Evolutionary conservation across 2,329 filamentous ascomycete genomes (phyloP).

Genomic region (Pseudogymnoascus sp.): DNA sequence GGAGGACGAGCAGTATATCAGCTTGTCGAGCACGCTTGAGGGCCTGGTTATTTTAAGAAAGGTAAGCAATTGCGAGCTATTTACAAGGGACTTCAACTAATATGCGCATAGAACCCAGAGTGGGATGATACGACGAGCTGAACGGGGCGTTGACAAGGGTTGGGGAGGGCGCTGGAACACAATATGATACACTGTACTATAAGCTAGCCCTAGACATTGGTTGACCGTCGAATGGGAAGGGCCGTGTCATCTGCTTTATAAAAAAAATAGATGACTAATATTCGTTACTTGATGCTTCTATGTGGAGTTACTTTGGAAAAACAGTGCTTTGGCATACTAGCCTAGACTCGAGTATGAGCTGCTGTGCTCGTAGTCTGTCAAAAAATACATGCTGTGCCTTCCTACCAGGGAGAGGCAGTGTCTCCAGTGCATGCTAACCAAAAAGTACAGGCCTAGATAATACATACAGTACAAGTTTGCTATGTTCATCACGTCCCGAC

Average conservation of each 20-base stretch:
- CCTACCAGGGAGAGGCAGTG: background rate
- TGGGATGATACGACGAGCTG: constrained; percentile 29
- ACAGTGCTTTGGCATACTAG: background rate
- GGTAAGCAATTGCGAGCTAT: constrained; percentile 47
- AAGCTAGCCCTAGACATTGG: constrained; percentile 8
- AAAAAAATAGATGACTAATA: constrained; percentile 5
- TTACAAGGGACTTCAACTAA: background rate
- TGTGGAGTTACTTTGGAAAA: background rate
- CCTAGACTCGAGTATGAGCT: background rate
- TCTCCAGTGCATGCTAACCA: background rate
- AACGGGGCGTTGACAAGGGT: constrained; percentile 9
- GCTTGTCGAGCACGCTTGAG: constrained; percentile 83
- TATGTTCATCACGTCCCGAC: background rate
- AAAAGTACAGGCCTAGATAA: background rate
- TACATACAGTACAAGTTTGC: background rate
- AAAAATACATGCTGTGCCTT: constrained; percentile 7
- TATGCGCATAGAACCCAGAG: constrained; percentile 34
- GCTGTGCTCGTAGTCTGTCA: background rate
- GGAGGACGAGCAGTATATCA: constrained; percentile 95
- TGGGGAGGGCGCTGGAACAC: constrained; percentile 6
- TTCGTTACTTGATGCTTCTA: background rate
- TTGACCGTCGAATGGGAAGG: constrained; percentile 6
- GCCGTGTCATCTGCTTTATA: constrained; percentile 7
- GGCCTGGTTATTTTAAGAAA: constrained; percentile 94
- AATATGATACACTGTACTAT: constrained; percentile 10